These are phyloP conservation scores for Eremothecium cymbalariae DNA, from an alignment of 1,139 yeast genomes.

Conservation along the genomic window DNA sequence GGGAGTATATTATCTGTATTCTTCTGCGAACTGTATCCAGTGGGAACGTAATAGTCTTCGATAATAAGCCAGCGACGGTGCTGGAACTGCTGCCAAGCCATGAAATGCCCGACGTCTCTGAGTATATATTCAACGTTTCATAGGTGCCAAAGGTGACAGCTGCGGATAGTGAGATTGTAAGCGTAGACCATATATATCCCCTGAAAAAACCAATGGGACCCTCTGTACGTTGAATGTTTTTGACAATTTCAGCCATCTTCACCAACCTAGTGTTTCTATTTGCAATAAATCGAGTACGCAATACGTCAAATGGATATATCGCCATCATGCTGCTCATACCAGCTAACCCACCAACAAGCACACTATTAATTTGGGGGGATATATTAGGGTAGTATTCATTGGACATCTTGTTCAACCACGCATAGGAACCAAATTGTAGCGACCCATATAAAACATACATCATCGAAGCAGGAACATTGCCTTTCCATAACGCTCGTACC, in stretches of 20 bases:
- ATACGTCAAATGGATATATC: slow-evolving; percentile 83
- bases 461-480: slow-evolving; percentile 84
- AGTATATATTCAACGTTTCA: slow-evolving; percentile 33
- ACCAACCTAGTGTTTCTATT: slow-evolving; percentile 31
- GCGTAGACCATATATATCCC: slow-evolving; percentile 56
- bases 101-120: slow-evolving; percentile 17
- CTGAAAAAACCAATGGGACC: slow-evolving; percentile 53
- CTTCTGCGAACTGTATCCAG: slow-evolving; percentile 76
- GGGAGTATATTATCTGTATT: slow-evolving; percentile 53
- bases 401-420: slow-evolving; percentile 41
- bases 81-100: slow-evolving; percentile 63
- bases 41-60: slow-evolving; percentile 76
- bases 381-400: slow-evolving; percentile 5
- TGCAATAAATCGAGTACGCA: slow-evolving; percentile 77
- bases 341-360: slow-evolving; percentile 66
- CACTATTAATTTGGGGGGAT: slow-evolving; percentile 38
- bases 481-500: slow-evolving; percentile 75
- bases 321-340: slow-evolving; percentile 64
- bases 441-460: slow-evolving; percentile 84
- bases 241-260: slow-evolving; percentile 31
- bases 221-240: slow-evolving; percentile 39
- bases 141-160: slow-evolving; percentile 66
- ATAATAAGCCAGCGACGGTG: slow-evolving; percentile 62
- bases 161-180: slow-evolving; percentile 57
- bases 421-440: slow-evolving; percentile 69